These are phyloP conservation scores for Durusdinium trenchii DNA, from an alignment of 73 alveolate species.

Conservation along the genomic window DNA sequence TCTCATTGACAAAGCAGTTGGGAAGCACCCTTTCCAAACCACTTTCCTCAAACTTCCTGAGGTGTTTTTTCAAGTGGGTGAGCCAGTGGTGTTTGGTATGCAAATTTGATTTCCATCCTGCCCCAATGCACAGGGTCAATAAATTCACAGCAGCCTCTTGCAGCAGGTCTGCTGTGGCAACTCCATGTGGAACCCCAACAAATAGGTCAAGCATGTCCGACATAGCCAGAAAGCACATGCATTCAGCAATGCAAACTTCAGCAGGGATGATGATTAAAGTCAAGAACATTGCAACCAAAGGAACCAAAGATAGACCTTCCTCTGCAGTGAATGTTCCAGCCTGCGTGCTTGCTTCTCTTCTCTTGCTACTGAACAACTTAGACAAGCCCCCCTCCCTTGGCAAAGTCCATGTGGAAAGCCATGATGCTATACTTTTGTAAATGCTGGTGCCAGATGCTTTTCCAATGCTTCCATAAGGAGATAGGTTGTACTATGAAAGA, in stretches of 20 bases:
- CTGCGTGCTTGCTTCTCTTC: background rate
- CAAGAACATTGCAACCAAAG: background rate
- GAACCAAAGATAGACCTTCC: background rate
- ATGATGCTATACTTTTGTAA: background rate
- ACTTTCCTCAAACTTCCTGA: background rate
- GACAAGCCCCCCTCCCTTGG: background rate
- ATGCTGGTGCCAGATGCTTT: too few species aligned
- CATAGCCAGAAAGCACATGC: background rate
- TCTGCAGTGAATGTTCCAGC: constrained; percentile 24
- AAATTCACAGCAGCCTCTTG: background rate
- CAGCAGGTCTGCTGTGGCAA: background rate
- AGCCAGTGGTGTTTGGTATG: constrained; percentile 14
- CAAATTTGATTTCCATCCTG: background rate
- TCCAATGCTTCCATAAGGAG: background rate
- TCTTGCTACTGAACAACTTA: background rate
- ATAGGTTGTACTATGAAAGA: background rate
- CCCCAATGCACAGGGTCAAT: background rate
- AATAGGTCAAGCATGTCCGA: background rate
- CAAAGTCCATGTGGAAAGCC: background rate
- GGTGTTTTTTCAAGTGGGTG: background rate
- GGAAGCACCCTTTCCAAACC: background rate
- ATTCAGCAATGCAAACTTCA: background rate
- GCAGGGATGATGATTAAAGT: background rate
- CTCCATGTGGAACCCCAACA: background rate
- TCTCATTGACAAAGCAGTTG: constrained; percentile 18